phyloP scores from a whole-genome alignment of 2,329 filamentous ascomycete genomes.

The Xylariaceae sp. region DNA sequence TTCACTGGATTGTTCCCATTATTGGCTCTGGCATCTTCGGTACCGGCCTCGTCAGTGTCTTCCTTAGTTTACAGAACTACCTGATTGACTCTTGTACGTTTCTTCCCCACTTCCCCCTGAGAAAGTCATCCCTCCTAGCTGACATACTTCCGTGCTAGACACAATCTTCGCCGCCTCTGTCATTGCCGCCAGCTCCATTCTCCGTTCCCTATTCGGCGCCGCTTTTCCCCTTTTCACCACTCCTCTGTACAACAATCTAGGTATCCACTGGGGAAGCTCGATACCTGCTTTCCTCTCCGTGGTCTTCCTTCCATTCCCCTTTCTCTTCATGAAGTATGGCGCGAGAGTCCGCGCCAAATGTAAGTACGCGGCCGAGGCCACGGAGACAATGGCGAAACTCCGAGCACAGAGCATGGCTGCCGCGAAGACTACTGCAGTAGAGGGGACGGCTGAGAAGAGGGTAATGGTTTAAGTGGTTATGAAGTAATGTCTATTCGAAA shows the following conservation, averaged over 20 bases:
- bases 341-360: conserved; percentile 57
- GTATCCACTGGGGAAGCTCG: conserved; percentile 70
- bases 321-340: conserved; percentile 72
- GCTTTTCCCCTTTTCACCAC: conserved; percentile 58
- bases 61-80: conserved; percentile 53
- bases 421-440: conserved; percentile 7
- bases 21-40: conserved; percentile 35
- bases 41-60: conserved; percentile 47
- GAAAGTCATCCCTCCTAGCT: background rate
- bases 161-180: conserved; percentile 67
- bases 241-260: conserved; percentile 51
- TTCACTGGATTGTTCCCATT: conserved; percentile 49
- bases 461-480: conserved; percentile 5
- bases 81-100: conserved; percentile 41
- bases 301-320: conserved; percentile 67
- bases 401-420: conserved; percentile 13
- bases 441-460: conserved; percentile 11
- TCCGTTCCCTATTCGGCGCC: conserved; percentile 56
- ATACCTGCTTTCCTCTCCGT: conserved; percentile 70
- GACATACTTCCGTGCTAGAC: conserved; percentile 32
- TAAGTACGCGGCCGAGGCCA: conserved; percentile 63
- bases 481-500: background rate
- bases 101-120: too few species aligned
- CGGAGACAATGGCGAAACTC: conserved; percentile 40
- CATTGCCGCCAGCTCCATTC: conserved; percentile 54